Evolutionary conservation across 371 early-diverging fungal species (phyloP).

Genomic region (Choanephora cucurbitarum): DNA sequence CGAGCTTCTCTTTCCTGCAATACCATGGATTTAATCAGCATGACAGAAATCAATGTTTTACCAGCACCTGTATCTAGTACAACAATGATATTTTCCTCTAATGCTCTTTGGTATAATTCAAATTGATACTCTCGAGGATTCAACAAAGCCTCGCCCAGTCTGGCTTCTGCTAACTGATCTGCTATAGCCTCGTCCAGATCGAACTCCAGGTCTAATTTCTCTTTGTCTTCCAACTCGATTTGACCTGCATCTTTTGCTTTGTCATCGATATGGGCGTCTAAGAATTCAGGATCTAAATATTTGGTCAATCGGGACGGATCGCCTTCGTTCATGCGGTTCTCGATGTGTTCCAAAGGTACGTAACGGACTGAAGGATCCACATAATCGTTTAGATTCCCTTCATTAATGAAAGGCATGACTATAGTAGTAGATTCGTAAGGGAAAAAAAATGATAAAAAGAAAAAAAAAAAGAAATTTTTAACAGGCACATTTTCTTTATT

Average conservation of each 20-base stretch:
- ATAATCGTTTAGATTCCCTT: conserved; percentile 14
- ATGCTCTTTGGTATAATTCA: conserved; percentile 71
- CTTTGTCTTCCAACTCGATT: conserved; percentile 26
- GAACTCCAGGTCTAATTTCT: conserved; percentile 27
- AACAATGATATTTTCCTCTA: conserved; percentile 75
- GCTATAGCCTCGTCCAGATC: conserved; percentile 18
- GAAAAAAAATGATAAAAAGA: too few relatives aligned
- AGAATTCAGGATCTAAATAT: conserved; percentile 42
- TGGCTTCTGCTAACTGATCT: conserved; percentile 18
- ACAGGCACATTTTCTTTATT: too few relatives aligned
- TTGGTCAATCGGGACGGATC: conserved; percentile 20
- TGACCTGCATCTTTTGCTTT: conserved; percentile 24
- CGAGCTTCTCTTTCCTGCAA: conserved; percentile 36
- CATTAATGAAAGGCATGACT: not conserved
- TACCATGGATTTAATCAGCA: conserved; percentile 79
- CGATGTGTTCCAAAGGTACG: conserved; percentile 14
- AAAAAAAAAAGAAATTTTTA: too few relatives aligned
- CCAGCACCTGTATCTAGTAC: conserved; percentile 93
- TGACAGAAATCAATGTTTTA: conserved; percentile 88
- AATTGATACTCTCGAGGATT: conserved; percentile 79
- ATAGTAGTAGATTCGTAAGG: too few relatives aligned
- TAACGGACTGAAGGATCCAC: conserved; percentile 19
- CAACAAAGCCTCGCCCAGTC: conserved; percentile 21
- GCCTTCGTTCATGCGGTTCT: conserved; percentile 37
- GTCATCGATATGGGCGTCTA: conserved; percentile 26